phyloP scores from a whole-genome alignment of 306 rosid species.

The Dalbergia cochinchinensis region DNA sequence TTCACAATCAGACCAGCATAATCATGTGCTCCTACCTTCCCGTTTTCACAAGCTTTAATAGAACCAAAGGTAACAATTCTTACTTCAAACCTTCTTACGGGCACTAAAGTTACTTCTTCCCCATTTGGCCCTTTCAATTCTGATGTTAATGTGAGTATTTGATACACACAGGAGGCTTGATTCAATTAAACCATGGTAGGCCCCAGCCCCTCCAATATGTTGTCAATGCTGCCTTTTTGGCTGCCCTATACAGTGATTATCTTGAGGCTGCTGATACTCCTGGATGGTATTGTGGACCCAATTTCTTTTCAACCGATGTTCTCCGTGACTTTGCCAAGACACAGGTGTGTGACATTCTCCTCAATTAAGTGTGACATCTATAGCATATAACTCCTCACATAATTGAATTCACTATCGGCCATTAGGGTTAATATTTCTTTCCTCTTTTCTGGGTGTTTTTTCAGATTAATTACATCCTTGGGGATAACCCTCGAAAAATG shows the following conservation, averaged over 20 bases:
- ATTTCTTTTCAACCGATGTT: slow-evolving; percentile 82
- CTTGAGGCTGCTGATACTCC: slow-evolving; percentile 98
- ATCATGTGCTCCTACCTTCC: slow-evolving; percentile 97
- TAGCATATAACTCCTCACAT: slow-evolving; percentile 23
- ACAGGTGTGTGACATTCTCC: slow-evolving; percentile 62
- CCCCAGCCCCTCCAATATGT: slow-evolving; percentile 98
- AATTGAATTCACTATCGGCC: neutral
- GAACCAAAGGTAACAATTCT: slow-evolving; percentile 79
- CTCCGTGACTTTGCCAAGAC: slow-evolving; percentile 88
- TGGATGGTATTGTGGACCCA: slow-evolving; percentile 99
- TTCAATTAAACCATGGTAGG: slow-evolving; percentile 91
- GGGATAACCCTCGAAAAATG: slow-evolving; percentile 89
- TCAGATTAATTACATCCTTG: slow-evolving; percentile 96
- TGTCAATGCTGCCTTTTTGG: slow-evolving; percentile 96
- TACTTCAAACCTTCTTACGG: slow-evolving; percentile 16
- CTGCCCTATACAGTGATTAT: slow-evolving; percentile 90
- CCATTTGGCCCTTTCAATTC: neutral
- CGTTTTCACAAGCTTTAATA: slow-evolving; percentile 84
- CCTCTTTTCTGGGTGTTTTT: slow-evolving; percentile 31
- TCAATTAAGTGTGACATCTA: neutral
- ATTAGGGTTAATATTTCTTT: slow-evolving; percentile 28
- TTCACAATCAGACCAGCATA: slow-evolving; percentile 95
- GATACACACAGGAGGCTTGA: slow-evolving; percentile 77
- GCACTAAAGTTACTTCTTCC: slow-evolving; percentile 3
- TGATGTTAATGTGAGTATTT: slow-evolving; percentile 29